A percentile compares a stretch with the other conserved stretches of the same genome.
Conservation (phyloP, 75 land plant genomes). For the Cryptomeria japonica region DNA sequence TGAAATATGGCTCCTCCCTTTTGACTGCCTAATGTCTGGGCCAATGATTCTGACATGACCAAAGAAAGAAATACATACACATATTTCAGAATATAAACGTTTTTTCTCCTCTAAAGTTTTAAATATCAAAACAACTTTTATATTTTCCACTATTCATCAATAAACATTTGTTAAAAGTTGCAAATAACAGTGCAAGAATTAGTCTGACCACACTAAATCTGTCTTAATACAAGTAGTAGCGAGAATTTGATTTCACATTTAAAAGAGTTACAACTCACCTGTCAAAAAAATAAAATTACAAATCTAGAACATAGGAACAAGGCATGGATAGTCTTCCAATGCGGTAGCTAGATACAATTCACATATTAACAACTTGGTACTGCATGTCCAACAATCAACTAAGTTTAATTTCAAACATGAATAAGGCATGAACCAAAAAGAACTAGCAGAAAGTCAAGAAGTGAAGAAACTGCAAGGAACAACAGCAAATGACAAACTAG, state of each 20-base stretch:
- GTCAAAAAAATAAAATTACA: neutral
- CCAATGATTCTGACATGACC: conserved; percentile 23
- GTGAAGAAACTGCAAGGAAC: too few species aligned
- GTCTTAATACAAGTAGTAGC: too few species aligned
- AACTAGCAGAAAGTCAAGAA: too few species aligned
- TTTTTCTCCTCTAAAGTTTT: neutral
- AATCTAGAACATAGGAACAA: neutral
- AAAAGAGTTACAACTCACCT: neutral
- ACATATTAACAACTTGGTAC: neutral
- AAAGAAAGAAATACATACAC: neutral
- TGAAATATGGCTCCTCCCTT: conserved; percentile 53
- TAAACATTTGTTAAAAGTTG: neutral
- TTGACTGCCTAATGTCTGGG: conserved; percentile 30
- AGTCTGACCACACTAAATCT: neutral
- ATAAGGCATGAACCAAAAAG: too few species aligned
- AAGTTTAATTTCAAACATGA: too few species aligned
- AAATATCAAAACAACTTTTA: neutral
- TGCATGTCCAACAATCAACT: too few species aligned
- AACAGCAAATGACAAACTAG: too few species aligned
- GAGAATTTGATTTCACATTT: too few species aligned
- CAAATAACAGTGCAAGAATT: too few species aligned
- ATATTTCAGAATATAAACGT: neutral
- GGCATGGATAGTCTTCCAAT: neutral
- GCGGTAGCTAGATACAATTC: too few species aligned
- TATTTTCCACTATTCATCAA: neutral